phyloP scores from a whole-genome alignment of 768 basidiomycete genomes.

The Trametes cinnabarina region DNA sequence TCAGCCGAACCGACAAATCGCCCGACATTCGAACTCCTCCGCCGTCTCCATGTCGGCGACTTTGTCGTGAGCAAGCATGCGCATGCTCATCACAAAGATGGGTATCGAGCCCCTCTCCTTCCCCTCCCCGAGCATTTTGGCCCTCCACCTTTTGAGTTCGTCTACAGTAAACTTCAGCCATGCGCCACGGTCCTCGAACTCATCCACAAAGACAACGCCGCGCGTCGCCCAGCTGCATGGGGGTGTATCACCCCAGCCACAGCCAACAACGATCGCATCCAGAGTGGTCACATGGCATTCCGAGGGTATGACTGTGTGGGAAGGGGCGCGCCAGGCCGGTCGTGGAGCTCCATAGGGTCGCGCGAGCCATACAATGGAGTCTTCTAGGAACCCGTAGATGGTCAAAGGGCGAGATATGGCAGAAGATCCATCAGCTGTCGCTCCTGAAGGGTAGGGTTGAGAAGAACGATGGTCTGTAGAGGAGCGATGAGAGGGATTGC shows the following conservation, averaged over 20 bases:
- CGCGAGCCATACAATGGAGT: conserved; percentile 24
- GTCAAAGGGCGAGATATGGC: conserved; percentile 4
- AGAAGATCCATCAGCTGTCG: too few relatives aligned
- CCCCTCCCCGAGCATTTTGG: not conserved
- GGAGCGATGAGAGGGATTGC: not conserved
- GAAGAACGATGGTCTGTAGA: not conserved
- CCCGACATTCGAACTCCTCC: conserved; percentile 12
- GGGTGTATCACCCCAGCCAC: conserved; percentile 38
- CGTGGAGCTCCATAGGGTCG: conserved; percentile 18
- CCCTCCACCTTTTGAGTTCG: conserved; percentile 6
- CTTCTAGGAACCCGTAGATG: conserved; percentile 18
- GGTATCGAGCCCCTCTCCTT: conserved; percentile 4
- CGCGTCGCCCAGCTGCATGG: conserved; percentile 15
- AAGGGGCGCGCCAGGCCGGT: conserved; percentile 28
- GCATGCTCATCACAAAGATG: conserved; percentile 20
- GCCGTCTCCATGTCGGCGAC: conserved; percentile 7
- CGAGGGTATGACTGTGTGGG: conserved; percentile 31
- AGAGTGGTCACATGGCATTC: conserved; percentile 41
- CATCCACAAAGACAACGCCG: conserved; percentile 31
- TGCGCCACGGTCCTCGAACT: not conserved
- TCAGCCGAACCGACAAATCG: conserved; percentile 23
- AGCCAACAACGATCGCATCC: conserved; percentile 46
- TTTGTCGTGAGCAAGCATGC: conserved; percentile 18
- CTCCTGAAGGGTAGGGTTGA: too few relatives aligned
- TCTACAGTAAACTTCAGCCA: conserved; percentile 3